Percentiles rank a stretch among this genome's conserved stretches.
phyloP scores from a whole-genome alignment of 2,329 filamentous ascomycete species.

The Penicillium sp. region DNA sequence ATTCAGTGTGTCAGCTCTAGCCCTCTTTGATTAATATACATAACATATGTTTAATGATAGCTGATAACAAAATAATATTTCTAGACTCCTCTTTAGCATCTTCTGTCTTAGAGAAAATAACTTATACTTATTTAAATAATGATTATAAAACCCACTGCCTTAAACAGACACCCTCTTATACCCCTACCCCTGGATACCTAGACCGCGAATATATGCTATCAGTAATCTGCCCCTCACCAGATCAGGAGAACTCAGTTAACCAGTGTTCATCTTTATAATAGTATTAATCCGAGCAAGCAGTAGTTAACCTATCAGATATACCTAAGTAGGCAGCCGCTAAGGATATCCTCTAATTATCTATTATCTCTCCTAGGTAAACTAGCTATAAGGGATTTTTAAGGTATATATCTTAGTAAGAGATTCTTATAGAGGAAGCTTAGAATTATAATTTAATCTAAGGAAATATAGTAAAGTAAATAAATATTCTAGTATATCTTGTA shows the following conservation, averaged over 20 bases:
- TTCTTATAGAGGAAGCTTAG: too few species aligned
- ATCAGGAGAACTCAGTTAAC: slow-evolving; percentile 8
- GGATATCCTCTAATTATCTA: background rate
- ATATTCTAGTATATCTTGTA: too few species aligned
- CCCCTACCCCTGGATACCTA: slow-evolving; percentile 24
- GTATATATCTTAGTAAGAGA: too few species aligned
- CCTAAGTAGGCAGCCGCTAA: too few species aligned
- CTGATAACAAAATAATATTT: slow-evolving; percentile 5
- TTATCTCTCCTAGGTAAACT: background rate
- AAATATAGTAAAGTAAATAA: too few species aligned
- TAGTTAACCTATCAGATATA: background rate
- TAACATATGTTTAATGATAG: slow-evolving; percentile 2
- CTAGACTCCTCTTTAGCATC: slow-evolving; percentile 15
- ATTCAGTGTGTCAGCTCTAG: slow-evolving; percentile 7
- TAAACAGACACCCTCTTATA: slow-evolving; percentile 23
- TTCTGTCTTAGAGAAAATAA: slow-evolving; percentile 17
- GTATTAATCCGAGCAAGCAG: background rate
- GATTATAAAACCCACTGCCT: slow-evolving; percentile 13
- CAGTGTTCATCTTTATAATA: slow-evolving; percentile 10
- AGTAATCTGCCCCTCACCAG: slow-evolving; percentile 19
- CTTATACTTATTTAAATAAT: slow-evolving; percentile 16
- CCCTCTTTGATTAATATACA: background rate
- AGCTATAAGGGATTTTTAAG: background rate
- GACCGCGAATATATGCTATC: slow-evolving; percentile 22
- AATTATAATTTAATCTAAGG: too few species aligned